A percentile compares a stretch with the other conserved stretches of the same genome.
These are phyloP conservation scores for Halteria grandinella DNA, from an alignment of 73 alveolate genomes.

Conservation along the genomic window DNA sequence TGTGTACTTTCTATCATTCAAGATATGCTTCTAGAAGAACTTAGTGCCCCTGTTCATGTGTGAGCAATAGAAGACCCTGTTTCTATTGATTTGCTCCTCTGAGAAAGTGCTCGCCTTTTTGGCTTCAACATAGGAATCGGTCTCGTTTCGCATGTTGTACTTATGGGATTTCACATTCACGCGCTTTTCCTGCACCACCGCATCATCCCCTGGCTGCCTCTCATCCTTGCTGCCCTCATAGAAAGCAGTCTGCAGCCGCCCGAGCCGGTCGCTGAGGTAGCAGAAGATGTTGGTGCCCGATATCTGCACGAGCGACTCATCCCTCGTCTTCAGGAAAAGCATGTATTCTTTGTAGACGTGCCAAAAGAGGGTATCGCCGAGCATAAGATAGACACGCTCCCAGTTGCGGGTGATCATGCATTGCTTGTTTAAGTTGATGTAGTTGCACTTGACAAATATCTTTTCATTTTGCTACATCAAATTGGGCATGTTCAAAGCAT, in stretches of 20 bases:
- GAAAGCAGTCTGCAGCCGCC: slow-evolving; percentile 32
- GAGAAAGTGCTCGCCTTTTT: slow-evolving; percentile 4
- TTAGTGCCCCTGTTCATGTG: slow-evolving; percentile 60
- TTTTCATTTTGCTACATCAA: too few species aligned
- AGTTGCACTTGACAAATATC: slow-evolving; percentile 34
- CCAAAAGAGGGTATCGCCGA: slow-evolving; percentile 52
- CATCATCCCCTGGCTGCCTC: not conserved
- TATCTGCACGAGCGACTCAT: slow-evolving; percentile 58
- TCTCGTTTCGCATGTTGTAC: slow-evolving; percentile 40
- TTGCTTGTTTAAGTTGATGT: slow-evolving; percentile 39
- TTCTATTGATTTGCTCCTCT: slow-evolving; percentile 56
- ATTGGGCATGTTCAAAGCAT: too few species aligned
- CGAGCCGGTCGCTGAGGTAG: slow-evolving; percentile 35
- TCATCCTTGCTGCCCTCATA: slow-evolving; percentile 24
- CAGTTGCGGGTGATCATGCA: slow-evolving; percentile 50
- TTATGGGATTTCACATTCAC: slow-evolving; percentile 30
- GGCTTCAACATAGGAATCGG: slow-evolving; percentile 18
- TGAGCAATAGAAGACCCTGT: slow-evolving; percentile 67
- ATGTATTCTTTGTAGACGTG: slow-evolving; percentile 57
- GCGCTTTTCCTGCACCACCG: not conserved
- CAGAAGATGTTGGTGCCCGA: slow-evolving; percentile 56
- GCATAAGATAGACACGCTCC: slow-evolving; percentile 33
- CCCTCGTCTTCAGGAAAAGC: slow-evolving; percentile 52
- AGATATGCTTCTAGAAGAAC: slow-evolving; percentile 57
- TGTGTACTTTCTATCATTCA: not conserved